A percentile compares a stretch with the other conserved stretches of the same genome.
Evolutionary conservation across 2,329 filamentous ascomycete species (phyloP).

Genomic region (Pseudogymnoascus sp.): DNA sequence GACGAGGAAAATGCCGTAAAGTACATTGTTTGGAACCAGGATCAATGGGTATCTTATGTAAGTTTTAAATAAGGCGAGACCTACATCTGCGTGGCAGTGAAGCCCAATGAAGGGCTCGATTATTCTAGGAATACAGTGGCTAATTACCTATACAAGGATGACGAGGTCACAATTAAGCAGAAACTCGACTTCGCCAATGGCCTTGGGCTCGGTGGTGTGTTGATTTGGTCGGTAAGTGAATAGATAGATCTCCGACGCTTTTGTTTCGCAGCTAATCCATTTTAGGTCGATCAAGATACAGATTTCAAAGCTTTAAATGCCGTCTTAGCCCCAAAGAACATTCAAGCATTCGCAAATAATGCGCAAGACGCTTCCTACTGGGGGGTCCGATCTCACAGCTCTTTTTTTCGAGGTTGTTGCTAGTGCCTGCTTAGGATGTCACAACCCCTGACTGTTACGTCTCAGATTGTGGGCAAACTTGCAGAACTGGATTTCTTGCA

Average conservation of each 20-base stretch:
- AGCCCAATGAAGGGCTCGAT: neutral
- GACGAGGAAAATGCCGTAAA: constrained; percentile 25
- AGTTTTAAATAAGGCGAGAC: neutral
- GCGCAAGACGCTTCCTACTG: neutral
- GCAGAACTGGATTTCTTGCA: constrained; percentile 18
- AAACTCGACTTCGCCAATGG: constrained; percentile 22
- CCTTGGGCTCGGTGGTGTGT: constrained; percentile 14
- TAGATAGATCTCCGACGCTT: neutral
- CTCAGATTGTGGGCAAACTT: constrained; percentile 20
- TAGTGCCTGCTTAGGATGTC: neutral
- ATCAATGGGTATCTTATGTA: constrained; percentile 32
- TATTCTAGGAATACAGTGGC: constrained; percentile 11
- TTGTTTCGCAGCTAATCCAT: neutral
- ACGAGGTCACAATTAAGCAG: constrained; percentile 20
- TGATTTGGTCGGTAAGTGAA: neutral
- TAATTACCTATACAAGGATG: constrained; percentile 25
- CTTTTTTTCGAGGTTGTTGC: neutral
- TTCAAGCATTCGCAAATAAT: neutral
- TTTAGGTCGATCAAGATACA: constrained; percentile 8
- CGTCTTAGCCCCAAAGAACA: neutral
- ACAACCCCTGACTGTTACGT: constrained; percentile 17
- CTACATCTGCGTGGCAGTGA: neutral
- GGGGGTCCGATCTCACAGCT: neutral
- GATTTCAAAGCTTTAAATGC: neutral
- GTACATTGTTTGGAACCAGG: constrained; percentile 26